These are phyloP conservation scores for Rutidosis leptorrhynchoides DNA, from an alignment of 129 eudicot genomes.

Conservation along the genomic window DNA sequence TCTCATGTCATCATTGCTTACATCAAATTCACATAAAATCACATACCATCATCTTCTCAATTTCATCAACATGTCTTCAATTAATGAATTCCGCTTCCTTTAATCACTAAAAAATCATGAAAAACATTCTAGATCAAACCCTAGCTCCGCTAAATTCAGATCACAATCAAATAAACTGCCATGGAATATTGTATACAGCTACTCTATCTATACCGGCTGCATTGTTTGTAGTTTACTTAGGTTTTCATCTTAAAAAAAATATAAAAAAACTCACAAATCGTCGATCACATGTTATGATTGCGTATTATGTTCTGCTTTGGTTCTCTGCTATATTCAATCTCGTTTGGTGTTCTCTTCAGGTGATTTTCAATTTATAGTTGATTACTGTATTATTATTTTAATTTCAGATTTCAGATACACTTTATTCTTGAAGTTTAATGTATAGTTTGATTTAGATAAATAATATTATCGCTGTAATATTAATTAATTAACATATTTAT, in stretches of 20 bases:
- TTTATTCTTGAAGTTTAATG: too few species aligned
- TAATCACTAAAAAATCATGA: constrained; percentile 22
- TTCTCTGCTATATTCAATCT: constrained; percentile 51
- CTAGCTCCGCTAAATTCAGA: constrained; percentile 22
- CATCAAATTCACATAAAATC: constrained; percentile 9
- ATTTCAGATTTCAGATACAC: too few species aligned
- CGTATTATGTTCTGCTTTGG: constrained; percentile 72
- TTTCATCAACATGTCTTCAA: constrained; percentile 24
- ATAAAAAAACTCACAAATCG: constrained; percentile 51
- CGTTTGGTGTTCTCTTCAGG: constrained; percentile 77
- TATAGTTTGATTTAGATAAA: background rate
- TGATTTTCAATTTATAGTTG: background rate
- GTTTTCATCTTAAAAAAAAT: constrained; percentile 51
- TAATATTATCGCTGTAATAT: background rate
- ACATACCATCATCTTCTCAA: constrained; percentile 8
- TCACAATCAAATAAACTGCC: constrained; percentile 36
- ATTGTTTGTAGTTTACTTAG: constrained; percentile 54
- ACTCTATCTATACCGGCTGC: constrained; percentile 52
- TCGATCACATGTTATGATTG: constrained; percentile 56
- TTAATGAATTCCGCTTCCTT: background rate
- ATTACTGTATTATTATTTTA: too few species aligned
- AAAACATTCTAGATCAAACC: background rate
- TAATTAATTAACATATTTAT: background rate
- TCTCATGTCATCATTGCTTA: constrained; percentile 5
- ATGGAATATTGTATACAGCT: constrained; percentile 59